A percentile compares a stretch with the other conserved stretches of the same genome.
phyloP scores from a whole-genome alignment of 2,329 filamentous ascomycete genomes.

The Sphaceloma murrayae region DNA sequence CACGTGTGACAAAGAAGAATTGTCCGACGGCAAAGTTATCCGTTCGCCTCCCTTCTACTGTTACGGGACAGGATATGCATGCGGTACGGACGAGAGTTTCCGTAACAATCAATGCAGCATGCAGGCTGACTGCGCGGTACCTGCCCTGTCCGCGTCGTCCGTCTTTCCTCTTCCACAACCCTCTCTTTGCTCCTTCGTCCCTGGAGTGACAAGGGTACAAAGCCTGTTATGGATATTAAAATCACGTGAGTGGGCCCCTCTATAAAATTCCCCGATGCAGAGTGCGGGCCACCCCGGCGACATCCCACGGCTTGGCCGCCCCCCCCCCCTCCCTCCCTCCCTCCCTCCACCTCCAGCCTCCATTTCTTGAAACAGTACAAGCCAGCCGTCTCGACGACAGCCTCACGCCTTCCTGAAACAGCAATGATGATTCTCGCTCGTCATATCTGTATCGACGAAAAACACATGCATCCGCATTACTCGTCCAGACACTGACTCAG shows the following conservation, averaged over 20 bases:
- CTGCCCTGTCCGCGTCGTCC: too few species aligned
- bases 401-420: conserved; percentile 13
- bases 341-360: conserved; percentile 2
- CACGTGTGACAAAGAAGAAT: conserved; percentile 6
- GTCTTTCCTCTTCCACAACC: too few species aligned
- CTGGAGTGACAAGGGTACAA: too few species aligned
- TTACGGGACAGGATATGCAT: too few species aligned
- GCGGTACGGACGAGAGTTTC: background rate
- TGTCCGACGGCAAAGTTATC: conserved; percentile 2
- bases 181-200: too few species aligned
- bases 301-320: too few species aligned
- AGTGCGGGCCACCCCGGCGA: conserved; percentile 1
- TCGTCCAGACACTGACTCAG: background rate
- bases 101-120: background rate
- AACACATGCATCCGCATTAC: conserved; percentile 5
- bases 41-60: conserved; percentile 4
- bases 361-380: conserved; percentile 10
- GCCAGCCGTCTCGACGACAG: too few species aligned
- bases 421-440: conserved; percentile 13
- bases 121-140: too few species aligned
- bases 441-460: background rate
- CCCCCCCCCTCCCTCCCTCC: background rate
- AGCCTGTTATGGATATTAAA: too few species aligned
- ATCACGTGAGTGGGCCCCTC: conserved; percentile 10
- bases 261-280: conserved; percentile 11